Conservation (phyloP, 2,329 filamentous ascomycete species). For the Ceratocystis cacaofunesta region DNA sequence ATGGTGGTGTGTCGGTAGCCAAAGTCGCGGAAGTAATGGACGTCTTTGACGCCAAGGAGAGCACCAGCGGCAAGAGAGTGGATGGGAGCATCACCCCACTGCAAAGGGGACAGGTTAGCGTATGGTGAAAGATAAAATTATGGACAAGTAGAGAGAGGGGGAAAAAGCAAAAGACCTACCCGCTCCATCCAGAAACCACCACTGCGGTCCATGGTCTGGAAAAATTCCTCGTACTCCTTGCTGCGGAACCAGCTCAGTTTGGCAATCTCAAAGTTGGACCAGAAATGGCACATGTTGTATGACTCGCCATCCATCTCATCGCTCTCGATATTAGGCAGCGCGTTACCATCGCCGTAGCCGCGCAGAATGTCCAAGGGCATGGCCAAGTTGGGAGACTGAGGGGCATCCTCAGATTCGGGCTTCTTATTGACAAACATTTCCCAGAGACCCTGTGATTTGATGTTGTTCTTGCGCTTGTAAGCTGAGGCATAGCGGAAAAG, state of each 20-base stretch:
- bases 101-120: constrained; percentile 21
- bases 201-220: constrained; percentile 95
- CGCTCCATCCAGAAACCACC: constrained; percentile 99
- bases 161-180: constrained; percentile 34
- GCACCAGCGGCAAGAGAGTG: constrained; percentile 91
- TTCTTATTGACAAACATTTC: constrained; percentile 88
- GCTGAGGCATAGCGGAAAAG: constrained; percentile 98
- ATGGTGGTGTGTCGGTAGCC: constrained; percentile 98
- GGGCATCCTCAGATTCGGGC: constrained; percentile 43
- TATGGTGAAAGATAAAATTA: constrained; percentile 7
- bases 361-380: constrained; percentile 70
- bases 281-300: constrained; percentile 99
- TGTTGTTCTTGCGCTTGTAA: constrained; percentile 83
- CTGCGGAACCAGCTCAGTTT: constrained; percentile 90
- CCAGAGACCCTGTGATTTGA: constrained; percentile 86
- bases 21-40: constrained; percentile 98
- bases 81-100: constrained; percentile 98
- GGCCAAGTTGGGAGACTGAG: constrained; percentile 47
- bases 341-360: constrained; percentile 54
- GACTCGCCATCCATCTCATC: constrained; percentile 94
- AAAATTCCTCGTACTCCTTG: constrained; percentile 95
- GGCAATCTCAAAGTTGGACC: constrained; percentile 99
- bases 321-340: constrained; percentile 67
- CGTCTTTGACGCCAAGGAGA: constrained; percentile 64
- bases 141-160: no score